These are phyloP conservation scores for Maudiozyma barnettii DNA, from an alignment of 805 yeast genomes.

Conservation along the genomic window DNA sequence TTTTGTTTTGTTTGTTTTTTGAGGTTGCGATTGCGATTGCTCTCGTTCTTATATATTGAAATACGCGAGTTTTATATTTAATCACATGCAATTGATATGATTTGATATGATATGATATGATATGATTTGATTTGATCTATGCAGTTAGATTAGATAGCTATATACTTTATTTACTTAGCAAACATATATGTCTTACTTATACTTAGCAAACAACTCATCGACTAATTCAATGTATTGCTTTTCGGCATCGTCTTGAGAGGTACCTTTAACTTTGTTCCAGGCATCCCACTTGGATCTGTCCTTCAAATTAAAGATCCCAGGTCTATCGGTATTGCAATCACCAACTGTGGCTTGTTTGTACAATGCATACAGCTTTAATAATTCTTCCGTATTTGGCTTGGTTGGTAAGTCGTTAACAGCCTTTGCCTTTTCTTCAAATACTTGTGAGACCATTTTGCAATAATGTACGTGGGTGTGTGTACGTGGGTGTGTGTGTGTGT, in stretches of 20 bases:
- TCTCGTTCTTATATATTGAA: too few relatives aligned
- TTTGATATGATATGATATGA: too few relatives aligned
- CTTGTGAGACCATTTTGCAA: conserved; percentile 26
- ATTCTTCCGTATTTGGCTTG: conserved; percentile 80
- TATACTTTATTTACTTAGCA: too few relatives aligned
- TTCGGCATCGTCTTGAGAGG: conserved; percentile 85
- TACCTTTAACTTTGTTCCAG: conserved; percentile 84
- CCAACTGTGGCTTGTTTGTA: conserved; percentile 97
- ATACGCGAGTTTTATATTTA: too few relatives aligned
- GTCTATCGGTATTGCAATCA: conserved; percentile 70
- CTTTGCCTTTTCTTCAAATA: conserved; percentile 48
- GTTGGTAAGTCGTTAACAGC: conserved; percentile 65
- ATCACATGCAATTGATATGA: too few relatives aligned
- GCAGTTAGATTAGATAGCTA: too few relatives aligned
- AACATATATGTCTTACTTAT: conserved; percentile 26
- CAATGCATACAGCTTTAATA: conserved; percentile 78
- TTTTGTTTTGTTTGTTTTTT: too few relatives aligned
- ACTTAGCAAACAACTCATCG: conserved; percentile 45
- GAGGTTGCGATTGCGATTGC: too few relatives aligned
- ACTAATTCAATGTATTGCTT: conserved; percentile 61
- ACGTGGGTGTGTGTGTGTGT: too few relatives aligned
- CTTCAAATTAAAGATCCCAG: conserved; percentile 86
- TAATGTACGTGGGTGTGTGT: too few relatives aligned
- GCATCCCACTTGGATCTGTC: conserved; percentile 98
- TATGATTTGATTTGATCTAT: too few relatives aligned